phyloP scores from a whole-genome alignment of 2,329 filamentous ascomycete species.

The Dactylellina sp. region DNA sequence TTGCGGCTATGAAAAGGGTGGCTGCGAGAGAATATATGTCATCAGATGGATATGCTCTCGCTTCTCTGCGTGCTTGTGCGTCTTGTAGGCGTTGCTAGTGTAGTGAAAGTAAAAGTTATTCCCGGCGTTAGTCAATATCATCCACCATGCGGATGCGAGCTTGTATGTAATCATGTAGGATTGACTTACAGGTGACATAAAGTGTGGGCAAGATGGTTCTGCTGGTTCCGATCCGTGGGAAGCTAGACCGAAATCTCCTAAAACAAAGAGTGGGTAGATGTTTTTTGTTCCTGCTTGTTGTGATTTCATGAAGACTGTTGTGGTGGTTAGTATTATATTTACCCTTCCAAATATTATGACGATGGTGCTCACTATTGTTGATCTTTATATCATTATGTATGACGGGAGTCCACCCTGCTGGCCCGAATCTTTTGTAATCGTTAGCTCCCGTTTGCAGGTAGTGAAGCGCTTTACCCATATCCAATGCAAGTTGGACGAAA shows the following conservation, averaged over 20 bases:
- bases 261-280: conserved; percentile 42
- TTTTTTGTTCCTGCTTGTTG: conserved; percentile 13
- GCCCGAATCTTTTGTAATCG: not conserved
- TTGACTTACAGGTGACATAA: conserved; percentile 50
- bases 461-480: conserved; percentile 19
- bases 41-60: conserved; percentile 15
- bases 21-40: conserved; percentile 31
- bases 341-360: too few species aligned
- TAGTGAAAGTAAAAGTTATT: not conserved
- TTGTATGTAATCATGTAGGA: too few species aligned
- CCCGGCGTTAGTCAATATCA: not conserved
- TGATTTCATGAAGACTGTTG: conserved; percentile 45
- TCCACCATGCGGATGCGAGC: too few species aligned
- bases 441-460: conserved; percentile 13
- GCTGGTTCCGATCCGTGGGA: conserved; percentile 2
- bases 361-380: conserved; percentile 31
- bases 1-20: conserved; percentile 22
- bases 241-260: conserved; percentile 35
- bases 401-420: conserved; percentile 7
- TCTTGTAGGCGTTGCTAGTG: not conserved
- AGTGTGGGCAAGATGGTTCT: conserved; percentile 11
- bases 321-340: not conserved
- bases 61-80: not conserved
- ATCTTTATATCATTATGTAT: conserved; percentile 45
- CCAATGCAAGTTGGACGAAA: conserved; percentile 26